These are phyloP conservation scores for Sphaerulina vaccinii DNA, from an alignment of 2,329 filamentous ascomycete species.

Conservation along the genomic window DNA sequence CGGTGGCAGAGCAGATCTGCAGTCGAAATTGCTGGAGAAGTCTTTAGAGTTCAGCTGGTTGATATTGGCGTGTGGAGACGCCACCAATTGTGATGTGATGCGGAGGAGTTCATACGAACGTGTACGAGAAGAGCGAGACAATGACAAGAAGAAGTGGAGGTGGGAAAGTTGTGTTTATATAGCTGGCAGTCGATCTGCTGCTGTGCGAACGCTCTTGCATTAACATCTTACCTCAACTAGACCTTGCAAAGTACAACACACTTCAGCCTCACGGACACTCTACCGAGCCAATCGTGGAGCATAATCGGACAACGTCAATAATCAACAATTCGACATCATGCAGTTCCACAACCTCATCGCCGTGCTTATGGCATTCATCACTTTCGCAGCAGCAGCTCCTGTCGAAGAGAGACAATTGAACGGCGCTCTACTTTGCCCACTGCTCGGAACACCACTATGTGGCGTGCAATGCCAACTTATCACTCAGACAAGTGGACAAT, in stretches of 20 bases:
- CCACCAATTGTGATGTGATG: no score
- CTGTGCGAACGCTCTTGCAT: neutral
- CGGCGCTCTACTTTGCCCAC: slow-evolving; percentile 15
- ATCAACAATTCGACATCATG: slow-evolving; percentile 7
- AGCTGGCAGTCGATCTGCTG: neutral
- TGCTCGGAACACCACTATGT: slow-evolving; percentile 15
- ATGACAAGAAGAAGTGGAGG: neutral
- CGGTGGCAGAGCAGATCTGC: no score
- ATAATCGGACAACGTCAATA: neutral
- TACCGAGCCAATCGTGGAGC: no score
- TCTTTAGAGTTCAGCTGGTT: no score
- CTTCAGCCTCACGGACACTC: neutral
- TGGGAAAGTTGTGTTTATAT: neutral
- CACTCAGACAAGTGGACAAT: slow-evolving; percentile 15
- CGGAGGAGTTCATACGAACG: no score
- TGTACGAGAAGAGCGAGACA: neutral
- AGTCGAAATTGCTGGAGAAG: no score
- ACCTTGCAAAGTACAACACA: neutral
- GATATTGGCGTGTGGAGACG: no score
- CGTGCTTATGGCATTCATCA: slow-evolving; percentile 9
- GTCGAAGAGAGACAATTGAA: slow-evolving; percentile 18
- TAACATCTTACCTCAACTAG: neutral
- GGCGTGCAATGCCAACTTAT: slow-evolving; percentile 10
- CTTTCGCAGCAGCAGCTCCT: slow-evolving; percentile 11
- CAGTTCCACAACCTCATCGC: slow-evolving; percentile 8